These are phyloP conservation scores for Takashimella tepidaria DNA, from an alignment of 1,284 basidiomycete genomes.

Conservation along the genomic window DNA sequence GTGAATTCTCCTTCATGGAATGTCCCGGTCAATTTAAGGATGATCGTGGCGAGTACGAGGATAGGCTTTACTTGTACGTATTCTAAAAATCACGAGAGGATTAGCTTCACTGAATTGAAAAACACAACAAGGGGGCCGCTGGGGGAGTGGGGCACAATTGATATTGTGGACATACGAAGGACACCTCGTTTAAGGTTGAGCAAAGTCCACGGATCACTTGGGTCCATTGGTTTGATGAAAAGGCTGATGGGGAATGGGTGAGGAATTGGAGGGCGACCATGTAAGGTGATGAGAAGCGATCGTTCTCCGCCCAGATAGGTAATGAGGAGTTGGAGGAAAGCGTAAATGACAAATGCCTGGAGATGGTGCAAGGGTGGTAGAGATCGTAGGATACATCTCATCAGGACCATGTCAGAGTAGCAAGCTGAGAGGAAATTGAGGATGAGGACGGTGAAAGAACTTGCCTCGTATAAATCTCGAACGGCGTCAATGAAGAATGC, in stretches of 20 bases:
- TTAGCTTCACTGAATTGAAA: not conserved
- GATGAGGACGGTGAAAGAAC: conserved; percentile 21
- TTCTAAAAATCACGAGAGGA: conserved; percentile 53
- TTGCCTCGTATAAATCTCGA: conserved; percentile 91
- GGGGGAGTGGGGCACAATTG: no score
- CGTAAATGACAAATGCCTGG: conserved; percentile 94
- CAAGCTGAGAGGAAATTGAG: not conserved
- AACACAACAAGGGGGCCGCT: not conserved
- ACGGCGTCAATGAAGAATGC: conserved; percentile 95
- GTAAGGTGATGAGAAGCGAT: conserved; percentile 81
- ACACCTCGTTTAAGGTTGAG: conserved; percentile 92
- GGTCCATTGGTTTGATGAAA: conserved; percentile 67
- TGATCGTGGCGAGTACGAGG: conserved; percentile 74
- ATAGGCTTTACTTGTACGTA: conserved; percentile 96
- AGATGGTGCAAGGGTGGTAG: conserved; percentile 5
- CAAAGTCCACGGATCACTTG: conserved; percentile 89
- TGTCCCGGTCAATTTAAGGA: conserved; percentile 78
- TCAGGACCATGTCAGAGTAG: no score
- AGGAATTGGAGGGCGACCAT: conserved; percentile 79
- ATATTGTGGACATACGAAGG: conserved; percentile 62
- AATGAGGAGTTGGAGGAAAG: conserved; percentile 75
- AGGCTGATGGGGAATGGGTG: conserved; percentile 80
- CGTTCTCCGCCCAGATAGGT: conserved; percentile 90
- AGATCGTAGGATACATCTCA: no score
- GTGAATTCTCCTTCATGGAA: conserved; percentile 87